Evolutionary conservation across 2,329 filamentous ascomycete species (phyloP).

Genomic region (Dothistroma pini): DNA sequence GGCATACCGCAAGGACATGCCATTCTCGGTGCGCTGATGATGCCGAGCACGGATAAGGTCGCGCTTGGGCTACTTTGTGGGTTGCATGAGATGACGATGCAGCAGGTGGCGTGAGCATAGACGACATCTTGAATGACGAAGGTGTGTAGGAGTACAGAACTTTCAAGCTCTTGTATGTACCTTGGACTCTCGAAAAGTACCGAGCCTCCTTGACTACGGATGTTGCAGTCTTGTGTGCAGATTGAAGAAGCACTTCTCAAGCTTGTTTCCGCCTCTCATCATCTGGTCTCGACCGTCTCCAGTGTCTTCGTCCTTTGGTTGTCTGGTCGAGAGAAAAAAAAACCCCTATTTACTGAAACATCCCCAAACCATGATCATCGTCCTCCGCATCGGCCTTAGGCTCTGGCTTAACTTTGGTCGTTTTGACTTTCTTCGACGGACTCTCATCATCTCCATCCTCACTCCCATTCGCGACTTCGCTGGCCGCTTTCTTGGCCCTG

Average conservation of each 20-base stretch:
- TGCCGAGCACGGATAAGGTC: conserved; percentile 41
- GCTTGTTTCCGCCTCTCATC: background rate
- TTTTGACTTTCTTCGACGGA: background rate
- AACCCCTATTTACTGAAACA: conserved; percentile 4
- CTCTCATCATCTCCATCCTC: conserved; percentile 5
- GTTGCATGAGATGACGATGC: conserved; percentile 36
- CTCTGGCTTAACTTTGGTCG: conserved; percentile 3
- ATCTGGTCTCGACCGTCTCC: too few species aligned
- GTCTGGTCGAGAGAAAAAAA: background rate
- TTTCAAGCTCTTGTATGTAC: background rate
- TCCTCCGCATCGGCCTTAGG: conserved; percentile 1
- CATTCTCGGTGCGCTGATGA: conserved; percentile 46
- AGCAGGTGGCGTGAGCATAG: conserved; percentile 12
- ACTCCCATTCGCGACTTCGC: background rate
- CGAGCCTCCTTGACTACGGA: background rate
- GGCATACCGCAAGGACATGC: conserved; percentile 46
- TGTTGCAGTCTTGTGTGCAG: background rate
- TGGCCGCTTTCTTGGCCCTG: conserved; percentile 6
- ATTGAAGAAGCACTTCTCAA: background rate
- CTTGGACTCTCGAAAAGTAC: background rate
- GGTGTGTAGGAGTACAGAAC: background rate
- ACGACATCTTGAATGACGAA: background rate
- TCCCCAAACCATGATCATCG: conserved; percentile 9
- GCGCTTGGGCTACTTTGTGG: conserved; percentile 42
- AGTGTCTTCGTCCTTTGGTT: background rate